Conservation (phyloP, 768 basidiomycete species). For the Auricularia sp. region DNA sequence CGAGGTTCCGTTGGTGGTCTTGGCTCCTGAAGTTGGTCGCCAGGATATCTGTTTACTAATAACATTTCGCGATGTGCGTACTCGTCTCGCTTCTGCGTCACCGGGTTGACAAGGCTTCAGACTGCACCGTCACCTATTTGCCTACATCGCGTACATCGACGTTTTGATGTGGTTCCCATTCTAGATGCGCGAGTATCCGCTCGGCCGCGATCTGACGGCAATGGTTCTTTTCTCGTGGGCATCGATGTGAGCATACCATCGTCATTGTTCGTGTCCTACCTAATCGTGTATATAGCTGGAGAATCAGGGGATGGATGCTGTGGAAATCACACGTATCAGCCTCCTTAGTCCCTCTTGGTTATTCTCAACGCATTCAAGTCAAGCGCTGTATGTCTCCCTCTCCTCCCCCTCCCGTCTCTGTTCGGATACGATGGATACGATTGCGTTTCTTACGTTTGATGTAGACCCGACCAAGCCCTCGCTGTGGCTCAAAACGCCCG, state of each 20-base stretch:
- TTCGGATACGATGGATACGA: too few relatives aligned
- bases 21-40: slow-evolving; percentile 37
- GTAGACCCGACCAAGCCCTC: slow-evolving; percentile 22
- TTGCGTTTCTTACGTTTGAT: slow-evolving; percentile 1
- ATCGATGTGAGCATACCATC: slow-evolving; percentile 10
- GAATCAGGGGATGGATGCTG: slow-evolving; percentile 33
- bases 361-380: slow-evolving; percentile 30
- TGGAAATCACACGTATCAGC: slow-evolving; percentile 48
- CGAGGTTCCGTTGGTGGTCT: slow-evolving; percentile 43
- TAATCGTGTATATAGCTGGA: slow-evolving; percentile 37
- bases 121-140: slow-evolving; percentile 35
- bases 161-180: slow-evolving; percentile 50
- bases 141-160: slow-evolving; percentile 41
- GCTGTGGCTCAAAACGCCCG: slow-evolving; percentile 39
- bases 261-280: neutral
- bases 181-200: slow-evolving; percentile 42
- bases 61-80: slow-evolving; percentile 50
- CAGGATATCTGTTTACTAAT: slow-evolving; percentile 53
- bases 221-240: slow-evolving; percentile 8
- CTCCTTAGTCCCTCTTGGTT: slow-evolving; percentile 64
- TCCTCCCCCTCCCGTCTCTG: too few relatives aligned
- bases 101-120: slow-evolving; percentile 28
- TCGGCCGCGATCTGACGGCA: slow-evolving; percentile 29
- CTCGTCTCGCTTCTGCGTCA: neutral
- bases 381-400: slow-evolving; percentile 31